Evolutionary conservation across 345 rosid species (phyloP).

Genomic region (Capsella bursapastoris): DNA sequence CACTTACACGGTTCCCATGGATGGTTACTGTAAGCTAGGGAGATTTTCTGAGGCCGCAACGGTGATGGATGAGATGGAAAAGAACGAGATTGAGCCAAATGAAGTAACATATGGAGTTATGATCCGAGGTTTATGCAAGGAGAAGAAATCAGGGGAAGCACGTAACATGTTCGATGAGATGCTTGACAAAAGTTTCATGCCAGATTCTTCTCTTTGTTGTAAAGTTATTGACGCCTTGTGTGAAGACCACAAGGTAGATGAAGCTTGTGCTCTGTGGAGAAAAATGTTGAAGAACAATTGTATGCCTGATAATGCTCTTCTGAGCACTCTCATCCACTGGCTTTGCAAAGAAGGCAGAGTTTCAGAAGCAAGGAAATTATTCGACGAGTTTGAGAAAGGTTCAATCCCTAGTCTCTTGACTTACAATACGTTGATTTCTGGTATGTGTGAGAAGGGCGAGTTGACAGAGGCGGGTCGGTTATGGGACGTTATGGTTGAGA

Average conservation of each 20-base stretch:
- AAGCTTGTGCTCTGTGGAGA: conserved; percentile 77
- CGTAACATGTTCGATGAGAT: conserved; percentile 70
- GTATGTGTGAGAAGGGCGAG: conserved; percentile 80
- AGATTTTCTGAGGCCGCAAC: conserved; percentile 72
- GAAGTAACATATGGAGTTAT: conserved; percentile 89
- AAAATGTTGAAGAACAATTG: conserved; percentile 73
- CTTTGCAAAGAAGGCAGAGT: conserved; percentile 76
- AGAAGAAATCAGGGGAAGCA: conserved; percentile 73
- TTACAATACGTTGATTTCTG: conserved; percentile 74
- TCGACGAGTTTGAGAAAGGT: conserved; percentile 78
- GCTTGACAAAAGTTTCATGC: conserved; percentile 68
- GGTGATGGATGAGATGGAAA: conserved; percentile 92
- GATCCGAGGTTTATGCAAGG: conserved; percentile 73
- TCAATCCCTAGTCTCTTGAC: conserved; percentile 73
- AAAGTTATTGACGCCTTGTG: conserved; percentile 77
- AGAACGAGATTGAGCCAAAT: conserved; percentile 69
- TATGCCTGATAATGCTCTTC: conserved; percentile 73
- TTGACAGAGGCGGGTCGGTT: conserved; percentile 70
- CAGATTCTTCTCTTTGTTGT: conserved; percentile 73
- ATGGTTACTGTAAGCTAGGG: conserved; percentile 76
- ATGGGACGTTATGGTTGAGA: conserved; percentile 95
- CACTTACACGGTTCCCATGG: conserved; percentile 71
- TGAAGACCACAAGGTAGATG: conserved; percentile 66
- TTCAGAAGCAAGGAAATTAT: conserved; percentile 72
- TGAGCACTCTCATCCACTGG: conserved; percentile 86